Conservation (phyloP, 2,329 filamentous ascomycete genomes). For the Colletotrichum tamarilloi region DNA sequence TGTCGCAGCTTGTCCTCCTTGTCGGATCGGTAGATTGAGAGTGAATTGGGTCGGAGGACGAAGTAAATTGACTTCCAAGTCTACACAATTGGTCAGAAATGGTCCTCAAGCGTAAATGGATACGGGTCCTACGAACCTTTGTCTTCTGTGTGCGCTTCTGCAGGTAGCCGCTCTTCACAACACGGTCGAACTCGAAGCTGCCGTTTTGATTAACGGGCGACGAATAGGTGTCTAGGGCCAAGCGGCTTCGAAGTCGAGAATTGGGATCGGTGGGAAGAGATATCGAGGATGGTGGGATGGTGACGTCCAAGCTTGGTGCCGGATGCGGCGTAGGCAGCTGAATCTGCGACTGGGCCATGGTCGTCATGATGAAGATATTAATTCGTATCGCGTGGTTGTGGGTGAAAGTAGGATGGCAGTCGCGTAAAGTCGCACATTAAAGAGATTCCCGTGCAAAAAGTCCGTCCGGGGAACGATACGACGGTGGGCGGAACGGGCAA, state of each 20-base stretch:
- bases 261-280: conserved; percentile 40
- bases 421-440: conserved; percentile 30
- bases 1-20: conserved; percentile 90
- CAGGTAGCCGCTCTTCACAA: conserved; percentile 89
- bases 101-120: not conserved
- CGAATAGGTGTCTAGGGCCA: conserved; percentile 75
- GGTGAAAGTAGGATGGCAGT: conserved; percentile 15
- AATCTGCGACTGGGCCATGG: conserved; percentile 31
- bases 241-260: conserved; percentile 51
- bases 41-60: conserved; percentile 87
- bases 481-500: not conserved
- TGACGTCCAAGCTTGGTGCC: conserved; percentile 30
- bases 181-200: conserved; percentile 94
- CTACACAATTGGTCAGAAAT: conserved; percentile 53
- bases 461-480: not conserved
- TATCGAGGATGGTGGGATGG: conserved; percentile 38
- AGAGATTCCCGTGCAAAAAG: conserved; percentile 21
- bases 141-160: conserved; percentile 93
- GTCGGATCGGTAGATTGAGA: conserved; percentile 93
- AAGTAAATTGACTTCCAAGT: conserved; percentile 92
- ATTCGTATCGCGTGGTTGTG: conserved; percentile 11
- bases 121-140: conserved; percentile 69
- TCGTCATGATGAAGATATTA: conserved; percentile 7
- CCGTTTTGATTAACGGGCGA: conserved; percentile 90
- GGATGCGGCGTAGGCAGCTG: conserved; percentile 29